Conservation (phyloP, 2,329 filamentous ascomycete species). For the Alternaria dauci region DNA sequence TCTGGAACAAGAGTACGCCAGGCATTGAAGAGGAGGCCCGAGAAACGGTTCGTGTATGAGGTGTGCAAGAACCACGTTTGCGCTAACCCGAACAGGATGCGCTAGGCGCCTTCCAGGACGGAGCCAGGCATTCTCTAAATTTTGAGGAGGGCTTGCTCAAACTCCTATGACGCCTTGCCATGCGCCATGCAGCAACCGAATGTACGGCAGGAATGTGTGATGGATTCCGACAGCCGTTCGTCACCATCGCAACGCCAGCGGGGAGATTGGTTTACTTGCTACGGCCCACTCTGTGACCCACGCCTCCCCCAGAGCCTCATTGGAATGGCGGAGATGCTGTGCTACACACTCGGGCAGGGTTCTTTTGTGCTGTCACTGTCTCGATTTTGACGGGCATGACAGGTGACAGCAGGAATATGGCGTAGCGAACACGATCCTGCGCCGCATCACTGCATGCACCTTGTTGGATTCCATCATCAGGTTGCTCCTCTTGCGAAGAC, state of each 20-base stretch:
- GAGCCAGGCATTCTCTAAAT: constrained; percentile 23
- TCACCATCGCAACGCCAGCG: constrained; percentile 16
- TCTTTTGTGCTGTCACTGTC: constrained; percentile 13
- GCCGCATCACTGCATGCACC: constrained; percentile 19
- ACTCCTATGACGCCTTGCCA: constrained; percentile 45
- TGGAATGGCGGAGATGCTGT: neutral
- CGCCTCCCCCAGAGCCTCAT: constrained; percentile 15
- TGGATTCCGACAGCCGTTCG: constrained; percentile 25
- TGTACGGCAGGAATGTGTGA: constrained; percentile 34
- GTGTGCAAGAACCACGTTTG: constrained; percentile 29
- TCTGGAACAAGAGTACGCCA: constrained; percentile 33
- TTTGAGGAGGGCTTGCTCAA: constrained; percentile 40
- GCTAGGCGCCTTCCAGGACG: constrained; percentile 13
- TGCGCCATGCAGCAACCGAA: constrained; percentile 38
- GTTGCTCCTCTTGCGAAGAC: constrained; percentile 9
- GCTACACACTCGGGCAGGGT: constrained; percentile 7
- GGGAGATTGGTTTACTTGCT: constrained; percentile 20
- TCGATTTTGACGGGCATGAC: constrained; percentile 26
- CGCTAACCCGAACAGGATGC: constrained; percentile 27
- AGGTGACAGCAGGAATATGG: constrained; percentile 21
- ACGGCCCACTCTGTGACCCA: constrained; percentile 16
- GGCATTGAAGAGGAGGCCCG: constrained; percentile 41
- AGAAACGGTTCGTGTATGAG: constrained; percentile 50
- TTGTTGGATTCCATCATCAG: neutral
- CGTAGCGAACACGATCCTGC: constrained; percentile 13